Percentiles rank a stretch among this genome's conserved stretches.
Evolutionary conservation across 768 basidiomycete genomes (phyloP).

Genomic region (Lanmaoa pseudosensibilis): DNA sequence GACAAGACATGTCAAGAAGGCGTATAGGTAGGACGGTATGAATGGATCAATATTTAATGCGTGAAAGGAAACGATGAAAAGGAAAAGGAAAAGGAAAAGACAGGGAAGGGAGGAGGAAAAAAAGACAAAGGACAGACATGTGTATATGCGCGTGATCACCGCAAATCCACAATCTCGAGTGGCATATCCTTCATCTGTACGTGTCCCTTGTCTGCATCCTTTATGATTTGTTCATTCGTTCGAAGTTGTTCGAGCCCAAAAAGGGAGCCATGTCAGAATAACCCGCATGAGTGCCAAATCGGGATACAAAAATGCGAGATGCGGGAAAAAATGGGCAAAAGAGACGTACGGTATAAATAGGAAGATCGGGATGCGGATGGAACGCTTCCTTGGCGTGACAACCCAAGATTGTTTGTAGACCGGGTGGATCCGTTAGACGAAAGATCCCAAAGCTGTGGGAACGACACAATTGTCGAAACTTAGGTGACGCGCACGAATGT

Average conservation of each 20-base stretch:
- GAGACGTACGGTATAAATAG: constrained; percentile 79
- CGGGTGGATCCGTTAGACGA: constrained; percentile 85
- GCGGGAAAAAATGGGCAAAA: neutral
- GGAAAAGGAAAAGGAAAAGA: neutral
- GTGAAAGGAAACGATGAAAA: neutral
- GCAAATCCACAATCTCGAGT: constrained; percentile 84
- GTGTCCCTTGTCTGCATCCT: constrained; percentile 87
- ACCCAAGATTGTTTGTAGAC: constrained; percentile 65
- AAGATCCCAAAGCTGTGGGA: constrained; percentile 72
- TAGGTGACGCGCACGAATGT: neutral
- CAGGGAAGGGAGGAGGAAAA: too few species aligned
- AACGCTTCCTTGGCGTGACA: constrained; percentile 77
- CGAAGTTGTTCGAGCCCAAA: neutral
- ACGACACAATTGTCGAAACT: neutral
- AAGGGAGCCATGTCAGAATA: neutral
- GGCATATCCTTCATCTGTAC: constrained; percentile 72
- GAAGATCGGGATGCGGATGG: constrained; percentile 81
- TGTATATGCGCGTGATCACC: constrained; percentile 29
- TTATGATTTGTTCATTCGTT: neutral
- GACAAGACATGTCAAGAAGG: constrained; percentile 1
- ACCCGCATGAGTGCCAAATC: neutral
- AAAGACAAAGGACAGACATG: too few species aligned
- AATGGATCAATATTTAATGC: neutral
- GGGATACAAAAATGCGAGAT: neutral
- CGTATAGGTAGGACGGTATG: neutral